Evolutionary conservation across 2,329 filamentous ascomycete genomes (phyloP).

Genomic region (Xylaria sp.): DNA sequence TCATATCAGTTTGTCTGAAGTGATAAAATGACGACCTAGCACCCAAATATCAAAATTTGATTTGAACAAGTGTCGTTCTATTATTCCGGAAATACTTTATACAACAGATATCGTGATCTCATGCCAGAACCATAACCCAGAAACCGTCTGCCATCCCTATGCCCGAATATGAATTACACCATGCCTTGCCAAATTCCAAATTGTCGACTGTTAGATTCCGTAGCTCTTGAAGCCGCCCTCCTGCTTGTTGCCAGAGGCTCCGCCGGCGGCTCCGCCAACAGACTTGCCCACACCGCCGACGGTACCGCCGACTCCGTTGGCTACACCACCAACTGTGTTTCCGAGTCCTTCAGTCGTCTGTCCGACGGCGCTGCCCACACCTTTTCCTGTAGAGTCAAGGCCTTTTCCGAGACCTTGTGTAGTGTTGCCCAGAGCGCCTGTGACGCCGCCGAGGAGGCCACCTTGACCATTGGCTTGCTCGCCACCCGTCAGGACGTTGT

Average conservation of each 20-base stretch:
- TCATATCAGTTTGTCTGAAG: too few species aligned
- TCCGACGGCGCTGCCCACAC: slow-evolving; percentile 48
- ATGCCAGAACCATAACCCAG: not conserved
- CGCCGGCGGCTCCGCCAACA: slow-evolving; percentile 36
- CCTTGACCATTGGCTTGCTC: slow-evolving; percentile 51
- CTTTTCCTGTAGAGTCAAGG: slow-evolving; percentile 48
- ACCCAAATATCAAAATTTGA: not conserved
- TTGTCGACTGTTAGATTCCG: slow-evolving; percentile 39
- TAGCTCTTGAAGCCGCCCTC: slow-evolving; percentile 44
- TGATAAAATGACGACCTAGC: not conserved
- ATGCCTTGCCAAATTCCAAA: slow-evolving; percentile 1
- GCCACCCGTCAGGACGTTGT: slow-evolving; percentile 51
- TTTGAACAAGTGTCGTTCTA: not conserved
- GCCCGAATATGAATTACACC: not conserved
- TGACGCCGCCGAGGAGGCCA: slow-evolving; percentile 50
- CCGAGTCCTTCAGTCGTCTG: slow-evolving; percentile 48
- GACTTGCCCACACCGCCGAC: slow-evolving; percentile 33
- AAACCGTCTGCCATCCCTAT: not conserved
- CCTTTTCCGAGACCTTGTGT: slow-evolving; percentile 49
- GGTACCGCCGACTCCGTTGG: slow-evolving; percentile 40
- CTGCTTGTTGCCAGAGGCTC: slow-evolving; percentile 28
- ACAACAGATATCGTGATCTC: slow-evolving; percentile 6
- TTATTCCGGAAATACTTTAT: not conserved
- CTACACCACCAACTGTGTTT: slow-evolving; percentile 44
- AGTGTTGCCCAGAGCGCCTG: slow-evolving; percentile 47